These are phyloP conservation scores for Pinus albicaulis DNA, from an alignment of 75 land plant species.

Conservation along the genomic window DNA sequence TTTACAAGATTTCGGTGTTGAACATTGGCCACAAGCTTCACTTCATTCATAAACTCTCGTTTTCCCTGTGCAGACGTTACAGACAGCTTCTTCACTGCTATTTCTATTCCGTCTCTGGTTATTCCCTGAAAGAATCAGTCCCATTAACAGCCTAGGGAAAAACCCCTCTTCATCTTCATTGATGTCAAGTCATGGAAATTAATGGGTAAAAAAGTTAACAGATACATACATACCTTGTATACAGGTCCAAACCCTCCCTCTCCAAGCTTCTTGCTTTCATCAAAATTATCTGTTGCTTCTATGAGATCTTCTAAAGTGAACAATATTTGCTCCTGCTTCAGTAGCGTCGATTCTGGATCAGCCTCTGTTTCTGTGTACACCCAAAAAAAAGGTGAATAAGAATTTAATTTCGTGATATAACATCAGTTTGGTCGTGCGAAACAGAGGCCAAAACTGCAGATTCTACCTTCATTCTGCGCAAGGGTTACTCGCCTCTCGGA, in stretches of 20 bases:
- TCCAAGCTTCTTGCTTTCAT: background rate
- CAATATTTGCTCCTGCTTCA: background rate
- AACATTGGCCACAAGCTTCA: conserved; percentile 1
- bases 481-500: background rate
- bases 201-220: too few relatives aligned
- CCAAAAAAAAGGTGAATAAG: background rate
- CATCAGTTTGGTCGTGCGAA: background rate
- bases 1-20: background rate
- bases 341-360: background rate
- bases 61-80: background rate
- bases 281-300: background rate
- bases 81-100: conserved; percentile 3
- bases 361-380: too few relatives aligned
- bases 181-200: background rate
- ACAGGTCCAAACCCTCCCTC: background rate
- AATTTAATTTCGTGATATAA: background rate
- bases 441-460: background rate
- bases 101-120: background rate
- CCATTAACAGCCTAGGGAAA: too few relatives aligned
- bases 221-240: background rate
- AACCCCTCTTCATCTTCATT: background rate
- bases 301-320: background rate
- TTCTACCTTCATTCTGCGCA: background rate
- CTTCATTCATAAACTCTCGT: conserved; percentile 9
- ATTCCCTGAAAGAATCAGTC: background rate